These are phyloP conservation scores for Sugiyamaella mastotermitis DNA, from an alignment of 805 yeast genomes.

Conservation along the genomic window DNA sequence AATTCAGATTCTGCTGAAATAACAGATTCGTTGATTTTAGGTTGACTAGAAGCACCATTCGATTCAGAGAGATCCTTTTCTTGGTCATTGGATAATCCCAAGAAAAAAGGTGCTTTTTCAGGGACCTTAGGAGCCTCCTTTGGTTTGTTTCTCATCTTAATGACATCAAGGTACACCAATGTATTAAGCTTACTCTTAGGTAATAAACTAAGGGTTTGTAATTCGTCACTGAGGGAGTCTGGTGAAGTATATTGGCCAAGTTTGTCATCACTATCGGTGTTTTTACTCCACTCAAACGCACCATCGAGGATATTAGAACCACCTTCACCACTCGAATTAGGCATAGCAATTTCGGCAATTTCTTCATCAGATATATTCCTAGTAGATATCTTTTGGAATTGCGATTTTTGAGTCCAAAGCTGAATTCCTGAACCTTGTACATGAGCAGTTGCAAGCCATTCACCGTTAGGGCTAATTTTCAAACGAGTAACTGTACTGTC, in stretches of 20 bases:
- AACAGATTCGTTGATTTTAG: constrained; percentile 3
- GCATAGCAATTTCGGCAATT: constrained; percentile 45
- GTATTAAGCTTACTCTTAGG: constrained; percentile 78
- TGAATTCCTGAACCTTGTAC: constrained; percentile 85
- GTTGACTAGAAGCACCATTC: constrained; percentile 15
- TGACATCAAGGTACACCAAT: constrained; percentile 72
- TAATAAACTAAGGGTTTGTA: constrained; percentile 69
- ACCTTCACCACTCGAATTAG: constrained; percentile 74
- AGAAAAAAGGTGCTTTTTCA: constrained; percentile 74
- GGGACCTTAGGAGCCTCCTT: constrained; percentile 82
- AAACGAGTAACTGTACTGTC: constrained; percentile 76
- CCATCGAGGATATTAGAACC: constrained; percentile 70
- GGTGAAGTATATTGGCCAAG: constrained; percentile 30
- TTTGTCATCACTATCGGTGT: constrained; percentile 24
- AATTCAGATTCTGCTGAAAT: constrained; percentile 45
- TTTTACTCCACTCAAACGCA: constrained; percentile 43
- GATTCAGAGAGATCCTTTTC: constrained; percentile 32
- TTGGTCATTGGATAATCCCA: constrained; percentile 52
- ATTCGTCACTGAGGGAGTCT: constrained; percentile 52
- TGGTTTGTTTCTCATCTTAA: constrained; percentile 84
- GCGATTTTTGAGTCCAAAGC: constrained; percentile 88
- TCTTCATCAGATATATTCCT: constrained; percentile 71
- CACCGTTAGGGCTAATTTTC: constrained; percentile 81
- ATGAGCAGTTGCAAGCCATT: constrained; percentile 86
- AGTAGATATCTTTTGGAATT: constrained; percentile 63